A percentile compares a stretch with the other conserved stretches of the same genome.
phyloP scores from a whole-genome alignment of 2,329 filamentous ascomycete species.

The Epichloe hybrida region DNA sequence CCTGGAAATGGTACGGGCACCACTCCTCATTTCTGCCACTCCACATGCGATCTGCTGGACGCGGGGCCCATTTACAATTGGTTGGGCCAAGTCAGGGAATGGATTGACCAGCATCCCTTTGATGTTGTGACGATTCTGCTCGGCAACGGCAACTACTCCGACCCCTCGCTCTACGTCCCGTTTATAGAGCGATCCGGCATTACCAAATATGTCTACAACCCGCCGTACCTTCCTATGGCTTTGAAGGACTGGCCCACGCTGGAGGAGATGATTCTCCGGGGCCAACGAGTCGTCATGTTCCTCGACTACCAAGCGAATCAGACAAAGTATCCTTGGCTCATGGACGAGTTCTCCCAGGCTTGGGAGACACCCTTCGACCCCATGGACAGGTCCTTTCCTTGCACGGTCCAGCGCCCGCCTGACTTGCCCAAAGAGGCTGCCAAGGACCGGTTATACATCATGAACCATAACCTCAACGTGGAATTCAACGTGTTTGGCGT shows the following conservation, averaged over 20 bases:
- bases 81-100: conserved; percentile 52
- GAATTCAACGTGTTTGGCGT: conserved; percentile 54
- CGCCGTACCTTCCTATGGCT: conserved; percentile 56
- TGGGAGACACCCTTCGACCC: conserved; percentile 92
- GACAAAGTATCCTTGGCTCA: conserved; percentile 62
- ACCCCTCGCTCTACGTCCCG: conserved; percentile 46
- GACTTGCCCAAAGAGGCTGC: conserved; percentile 40
- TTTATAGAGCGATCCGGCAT: conserved; percentile 63
- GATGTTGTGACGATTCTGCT: conserved; percentile 82
- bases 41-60: conserved; percentile 68
- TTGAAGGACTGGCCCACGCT: conserved; percentile 74
- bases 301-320: conserved; percentile 80
- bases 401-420: conserved; percentile 64
- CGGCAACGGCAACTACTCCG: conserved; percentile 67
- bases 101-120: conserved; percentile 66
- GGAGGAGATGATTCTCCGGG: conserved; percentile 56
- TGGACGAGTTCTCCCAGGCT: conserved; percentile 78
- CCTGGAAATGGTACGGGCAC: conserved; percentile 29
- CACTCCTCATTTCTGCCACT: conserved; percentile 66
- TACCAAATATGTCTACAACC: conserved; percentile 57
- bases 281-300: conserved; percentile 64
- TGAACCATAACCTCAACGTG: conserved; percentile 85
- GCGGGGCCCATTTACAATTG: conserved; percentile 65
- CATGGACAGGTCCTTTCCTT: conserved; percentile 52
- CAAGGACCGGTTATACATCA: conserved; percentile 57